A percentile compares a stretch with the other conserved stretches of the same genome.
phyloP scores from a whole-genome alignment of 495 filamentous ascomycete genomes.

The Penicillium pulvis region DNA sequence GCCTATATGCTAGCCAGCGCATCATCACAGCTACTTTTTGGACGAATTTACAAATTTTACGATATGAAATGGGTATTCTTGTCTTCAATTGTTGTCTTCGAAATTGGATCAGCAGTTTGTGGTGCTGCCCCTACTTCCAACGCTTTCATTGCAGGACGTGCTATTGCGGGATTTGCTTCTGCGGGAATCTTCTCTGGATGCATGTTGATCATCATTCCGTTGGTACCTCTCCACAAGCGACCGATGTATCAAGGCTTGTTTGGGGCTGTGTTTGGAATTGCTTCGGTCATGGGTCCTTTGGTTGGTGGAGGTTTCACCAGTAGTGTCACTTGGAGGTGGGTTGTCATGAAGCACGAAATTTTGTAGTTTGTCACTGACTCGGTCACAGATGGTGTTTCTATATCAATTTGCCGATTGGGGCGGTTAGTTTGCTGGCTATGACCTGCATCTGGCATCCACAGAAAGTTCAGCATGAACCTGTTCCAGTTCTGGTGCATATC shows the following conservation, averaged over 20 bases:
- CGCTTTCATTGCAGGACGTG: slow-evolving; percentile 68
- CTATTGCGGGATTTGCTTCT: slow-evolving; percentile 52
- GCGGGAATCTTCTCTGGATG: slow-evolving; percentile 54
- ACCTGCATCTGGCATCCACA: slow-evolving; percentile 2
- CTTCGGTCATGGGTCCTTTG: slow-evolving; percentile 51
- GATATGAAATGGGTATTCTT: slow-evolving; percentile 59
- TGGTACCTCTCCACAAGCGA: slow-evolving; percentile 57
- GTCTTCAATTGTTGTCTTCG: slow-evolving; percentile 58
- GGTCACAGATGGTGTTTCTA: slow-evolving; percentile 57
- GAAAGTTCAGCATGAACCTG: not conserved
- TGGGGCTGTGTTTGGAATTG: slow-evolving; percentile 54
- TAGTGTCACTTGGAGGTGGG: slow-evolving; percentile 9
- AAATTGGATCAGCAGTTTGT: slow-evolving; percentile 68
- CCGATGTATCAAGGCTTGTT: slow-evolving; percentile 53
- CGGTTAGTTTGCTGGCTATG: slow-evolving; percentile 35
- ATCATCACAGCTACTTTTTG: slow-evolving; percentile 51
- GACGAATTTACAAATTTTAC: slow-evolving; percentile 68
- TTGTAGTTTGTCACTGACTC: slow-evolving; percentile 33
- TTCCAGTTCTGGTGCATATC: not conserved
- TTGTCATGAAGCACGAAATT: not conserved
- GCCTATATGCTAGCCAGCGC: slow-evolving; percentile 53
- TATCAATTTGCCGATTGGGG: slow-evolving; percentile 70
- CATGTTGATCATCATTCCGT: slow-evolving; percentile 57
- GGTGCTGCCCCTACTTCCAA: slow-evolving; percentile 68
- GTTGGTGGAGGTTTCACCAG: slow-evolving; percentile 30